Evolutionary conservation across 371 early-diverging fungal species (phyloP), one percentile per base, ranked within the genome.

Genomic region (Sporodiniella umbellata): DNA sequence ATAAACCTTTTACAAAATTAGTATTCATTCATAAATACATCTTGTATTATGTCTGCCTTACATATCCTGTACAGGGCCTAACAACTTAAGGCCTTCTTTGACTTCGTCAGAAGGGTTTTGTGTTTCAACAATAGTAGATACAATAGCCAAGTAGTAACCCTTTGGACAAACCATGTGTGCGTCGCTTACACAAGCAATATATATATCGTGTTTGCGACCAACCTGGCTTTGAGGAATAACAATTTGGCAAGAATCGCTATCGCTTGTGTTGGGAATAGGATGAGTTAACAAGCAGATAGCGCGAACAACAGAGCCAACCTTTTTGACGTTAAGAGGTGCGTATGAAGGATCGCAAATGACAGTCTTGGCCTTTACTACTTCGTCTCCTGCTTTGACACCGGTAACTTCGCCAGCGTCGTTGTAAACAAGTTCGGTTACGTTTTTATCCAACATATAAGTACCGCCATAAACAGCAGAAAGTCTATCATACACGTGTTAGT

Each of bases 391-490:
- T 61, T 86, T 87, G 39, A 98, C 93, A 57, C 98, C 99, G 33
- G 69, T 74, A 40, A 94, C 87, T 58, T 84, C 79, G 45, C 96
- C 98, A 38, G 80, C 78, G 31, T 77, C 86, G 21, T 74, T 68
- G 51, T 88, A 88, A 45, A 95, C 78, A 44, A 97, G 79, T 66
- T 94, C 95, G 47, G 92, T 92, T 18, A 92, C 86, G 48, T 84
- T 78, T 70, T 91, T 92, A 70, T 84, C 87, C 42, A 98, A 81
- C 99, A 98, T 98, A 70, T 95, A 98, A 17, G 96, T 96, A 54
- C 98, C 99, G 26, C 98, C 97, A 64, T 96, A 96, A 59, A 97
- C 93, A 50, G 99, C 99, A 67, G 89, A 88, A 62, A 96, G 78
- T 52, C 86, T 83, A 63, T 21, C 0, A 35, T 35, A n/a, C n/a